Evolutionary conservation across 805 yeast species (phyloP).

Genomic region (Myxozyma neglecta): DNA sequence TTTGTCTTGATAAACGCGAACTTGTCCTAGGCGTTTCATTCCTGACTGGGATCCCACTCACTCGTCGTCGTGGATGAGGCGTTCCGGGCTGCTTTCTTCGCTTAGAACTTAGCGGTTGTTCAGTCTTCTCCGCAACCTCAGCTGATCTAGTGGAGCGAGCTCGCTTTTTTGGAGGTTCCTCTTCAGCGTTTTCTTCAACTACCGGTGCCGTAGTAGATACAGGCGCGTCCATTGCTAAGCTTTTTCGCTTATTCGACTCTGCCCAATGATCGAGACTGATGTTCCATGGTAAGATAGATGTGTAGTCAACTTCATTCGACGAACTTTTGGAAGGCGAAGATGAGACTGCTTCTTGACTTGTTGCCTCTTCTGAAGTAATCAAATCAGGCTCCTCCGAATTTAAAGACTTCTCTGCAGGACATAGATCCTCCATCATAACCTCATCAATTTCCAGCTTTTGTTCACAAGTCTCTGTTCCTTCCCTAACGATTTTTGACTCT

Average conservation of each 20-base stretch:
- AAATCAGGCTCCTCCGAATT: too few species aligned
- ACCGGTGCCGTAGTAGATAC: not conserved
- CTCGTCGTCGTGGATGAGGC: not conserved
- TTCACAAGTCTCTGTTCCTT: too few species aligned
- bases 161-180: not conserved
- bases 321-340: not conserved
- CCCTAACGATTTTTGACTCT: too few species aligned
- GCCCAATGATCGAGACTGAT: constrained; percentile 31
- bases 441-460: too few species aligned
- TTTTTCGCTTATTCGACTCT: constrained; percentile 19
- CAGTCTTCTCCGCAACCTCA: not conserved
- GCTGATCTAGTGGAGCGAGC: not conserved
- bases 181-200: not conserved
- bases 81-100: constrained; percentile 4
- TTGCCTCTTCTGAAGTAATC: too few species aligned
- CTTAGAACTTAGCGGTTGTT: not conserved
- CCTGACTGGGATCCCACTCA: too few species aligned
- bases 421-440: too few species aligned
- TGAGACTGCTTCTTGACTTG: not conserved
- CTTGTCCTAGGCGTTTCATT: too few species aligned
- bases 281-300: constrained; percentile 26
- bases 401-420: too few species aligned
- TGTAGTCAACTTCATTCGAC: constrained; percentile 15
- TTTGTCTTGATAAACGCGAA: not conserved
- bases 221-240: not conserved